phyloP scores from a whole-genome alignment of 78 protist species.

The Pigoraptor vietnamica region DNA sequence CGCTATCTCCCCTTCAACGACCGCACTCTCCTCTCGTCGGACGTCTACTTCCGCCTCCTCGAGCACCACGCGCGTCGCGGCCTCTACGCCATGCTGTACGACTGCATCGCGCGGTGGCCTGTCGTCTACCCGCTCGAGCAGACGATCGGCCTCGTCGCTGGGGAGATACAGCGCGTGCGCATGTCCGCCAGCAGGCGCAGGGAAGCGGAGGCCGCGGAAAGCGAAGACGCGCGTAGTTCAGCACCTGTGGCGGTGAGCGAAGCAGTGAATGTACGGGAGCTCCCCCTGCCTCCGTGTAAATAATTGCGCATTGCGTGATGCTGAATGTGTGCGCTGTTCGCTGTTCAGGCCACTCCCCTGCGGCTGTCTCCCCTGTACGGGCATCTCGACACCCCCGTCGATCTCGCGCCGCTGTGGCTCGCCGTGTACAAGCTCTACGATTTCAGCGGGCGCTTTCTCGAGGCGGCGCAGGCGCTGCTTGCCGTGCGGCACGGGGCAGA shows the following conservation, averaged over 20 bases:
- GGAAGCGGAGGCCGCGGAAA: background rate
- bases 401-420: background rate
- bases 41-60: background rate
- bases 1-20: slow-evolving; percentile 11
- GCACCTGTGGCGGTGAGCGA: too few species aligned
- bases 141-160: background rate
- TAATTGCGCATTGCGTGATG: background rate
- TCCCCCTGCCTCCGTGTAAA: background rate
- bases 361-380: too few species aligned
- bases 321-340: background rate
- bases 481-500: background rate
- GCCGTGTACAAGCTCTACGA: background rate
- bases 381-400: background rate
- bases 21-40: background rate
- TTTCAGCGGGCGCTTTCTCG: background rate
- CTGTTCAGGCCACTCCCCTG: background rate
- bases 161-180: background rate
- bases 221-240: background rate
- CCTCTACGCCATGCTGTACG: background rate
- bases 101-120: slow-evolving; percentile 12
- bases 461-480: background rate
- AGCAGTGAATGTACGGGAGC: too few species aligned
- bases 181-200: background rate
- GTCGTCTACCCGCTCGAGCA: background rate
- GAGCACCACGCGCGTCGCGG: background rate